These are phyloP conservation scores for Dactylis glomerata DNA, from an alignment of 176 grass and related monocot species.

Conservation along the genomic window DNA sequence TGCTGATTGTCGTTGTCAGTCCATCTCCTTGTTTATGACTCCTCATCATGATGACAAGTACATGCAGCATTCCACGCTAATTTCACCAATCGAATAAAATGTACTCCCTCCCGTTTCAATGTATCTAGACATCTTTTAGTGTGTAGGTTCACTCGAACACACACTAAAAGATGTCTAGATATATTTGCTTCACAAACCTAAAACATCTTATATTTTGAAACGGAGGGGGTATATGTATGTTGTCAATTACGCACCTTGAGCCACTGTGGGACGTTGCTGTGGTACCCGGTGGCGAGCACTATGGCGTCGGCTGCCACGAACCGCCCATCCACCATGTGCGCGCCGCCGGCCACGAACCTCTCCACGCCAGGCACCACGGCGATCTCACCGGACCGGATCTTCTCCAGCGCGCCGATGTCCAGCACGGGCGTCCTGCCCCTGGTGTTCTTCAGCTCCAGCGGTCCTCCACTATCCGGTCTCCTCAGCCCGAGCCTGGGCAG, in stretches of 20 bases:
- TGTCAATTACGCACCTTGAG: conserved; percentile 31
- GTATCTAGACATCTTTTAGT: too few relatives aligned
- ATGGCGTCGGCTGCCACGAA: conserved; percentile 42
- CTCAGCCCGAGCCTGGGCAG: conserved; percentile 32
- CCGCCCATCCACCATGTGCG: conserved; percentile 42
- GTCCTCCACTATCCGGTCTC: conserved; percentile 39
- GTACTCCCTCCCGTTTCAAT: too few relatives aligned
- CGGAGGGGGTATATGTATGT: background rate
- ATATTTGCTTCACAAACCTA: too few relatives aligned
- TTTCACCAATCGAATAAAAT: background rate
- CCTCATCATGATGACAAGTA: background rate
- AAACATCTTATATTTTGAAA: too few relatives aligned
- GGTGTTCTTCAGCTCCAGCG: conserved; percentile 57
- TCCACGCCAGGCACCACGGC: conserved; percentile 48
- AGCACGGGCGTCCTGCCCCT: conserved; percentile 60
- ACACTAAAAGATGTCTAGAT: too few relatives aligned
- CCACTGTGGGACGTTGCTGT: conserved; percentile 64
- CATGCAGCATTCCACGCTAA: background rate
- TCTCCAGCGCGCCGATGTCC: conserved; percentile 49
- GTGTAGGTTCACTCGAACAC: too few relatives aligned
- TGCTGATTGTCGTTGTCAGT: background rate
- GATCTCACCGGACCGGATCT: conserved; percentile 54
- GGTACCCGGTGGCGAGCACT: conserved; percentile 66
- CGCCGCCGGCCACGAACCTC: conserved; percentile 14
- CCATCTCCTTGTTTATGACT: background rate